Percentiles rank a stretch among this genome's conserved stretches.
Conservation (phyloP, 2,329 filamentous ascomycete species). For the Botrytis aclada region DNA sequence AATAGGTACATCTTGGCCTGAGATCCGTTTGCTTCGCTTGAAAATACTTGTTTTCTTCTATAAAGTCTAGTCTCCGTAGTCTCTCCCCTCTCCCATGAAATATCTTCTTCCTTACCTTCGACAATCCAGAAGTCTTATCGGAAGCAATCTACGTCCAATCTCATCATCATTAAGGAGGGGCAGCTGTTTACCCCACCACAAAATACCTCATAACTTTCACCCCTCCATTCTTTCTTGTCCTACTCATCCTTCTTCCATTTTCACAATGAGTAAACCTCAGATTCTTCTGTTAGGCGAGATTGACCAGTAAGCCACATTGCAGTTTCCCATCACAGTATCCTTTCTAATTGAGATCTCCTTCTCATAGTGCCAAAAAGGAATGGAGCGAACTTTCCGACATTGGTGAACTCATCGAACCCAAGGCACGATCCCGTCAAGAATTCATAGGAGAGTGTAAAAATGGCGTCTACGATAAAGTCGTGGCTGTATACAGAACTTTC, state of each 20-base stretch:
- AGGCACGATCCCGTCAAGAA: slow-evolving; percentile 57
- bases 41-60: background rate
- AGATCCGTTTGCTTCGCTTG: background rate
- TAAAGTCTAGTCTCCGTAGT: background rate
- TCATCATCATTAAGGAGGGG: slow-evolving; percentile 28
- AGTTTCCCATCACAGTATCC: background rate
- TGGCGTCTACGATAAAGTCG: slow-evolving; percentile 63
- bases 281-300: slow-evolving; percentile 62
- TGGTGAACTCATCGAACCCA: slow-evolving; percentile 63
- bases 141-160: background rate
- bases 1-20: background rate
- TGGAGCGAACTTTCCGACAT: slow-evolving; percentile 61
- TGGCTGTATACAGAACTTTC: slow-evolving; percentile 70
- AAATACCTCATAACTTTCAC: slow-evolving; percentile 2
- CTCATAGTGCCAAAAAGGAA: slow-evolving; percentile 58
- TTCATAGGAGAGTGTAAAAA: slow-evolving; percentile 67
- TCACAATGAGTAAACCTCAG: slow-evolving; percentile 48
- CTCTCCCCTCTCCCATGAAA: background rate
- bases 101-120: background rate
- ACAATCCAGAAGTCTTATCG: background rate
- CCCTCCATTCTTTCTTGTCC: background rate
- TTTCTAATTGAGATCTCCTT: background rate
- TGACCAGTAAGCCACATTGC: slow-evolving; percentile 52
- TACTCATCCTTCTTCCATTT: background rate
- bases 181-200: slow-evolving; percentile 30